These are phyloP conservation scores for Mycena chlorophos DNA, from an alignment of 768 basidiomycete species.

Conservation along the genomic window DNA sequence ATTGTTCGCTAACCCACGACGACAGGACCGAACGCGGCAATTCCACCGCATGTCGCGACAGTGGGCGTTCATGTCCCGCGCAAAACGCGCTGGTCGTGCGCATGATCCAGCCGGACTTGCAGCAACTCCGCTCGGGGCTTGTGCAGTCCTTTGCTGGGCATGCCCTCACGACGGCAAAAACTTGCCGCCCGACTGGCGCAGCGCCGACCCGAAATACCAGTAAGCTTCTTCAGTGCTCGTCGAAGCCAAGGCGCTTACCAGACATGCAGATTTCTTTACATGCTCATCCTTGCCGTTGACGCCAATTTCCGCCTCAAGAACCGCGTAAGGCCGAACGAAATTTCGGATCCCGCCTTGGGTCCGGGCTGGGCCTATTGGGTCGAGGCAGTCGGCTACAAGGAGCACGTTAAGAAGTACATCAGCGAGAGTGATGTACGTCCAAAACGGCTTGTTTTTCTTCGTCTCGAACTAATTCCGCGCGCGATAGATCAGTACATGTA, in stretches of 20 bases:
- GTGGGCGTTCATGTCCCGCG: constrained; percentile 4
- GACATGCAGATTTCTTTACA: constrained; percentile 6
- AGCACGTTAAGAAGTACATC: not conserved
- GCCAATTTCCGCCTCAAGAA: constrained; percentile 21
- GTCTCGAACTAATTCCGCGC: not conserved
- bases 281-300: constrained; percentile 9
- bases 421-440: not conserved
- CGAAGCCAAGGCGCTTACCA: not conserved
- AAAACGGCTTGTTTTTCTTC: not conserved
- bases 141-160: constrained; percentile 24
- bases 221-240: not conserved
- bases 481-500: constrained; percentile 22
- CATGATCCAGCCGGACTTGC: constrained; percentile 20
- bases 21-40: constrained; percentile 9
- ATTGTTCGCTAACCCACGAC: not conserved
- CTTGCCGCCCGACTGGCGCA: constrained; percentile 20
- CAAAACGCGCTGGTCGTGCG: constrained; percentile 20
- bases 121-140: constrained; percentile 16
- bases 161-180: constrained; percentile 29
- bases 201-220: constrained; percentile 1
- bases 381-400: constrained; percentile 9
- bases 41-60: constrained; percentile 11
- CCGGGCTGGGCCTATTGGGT: constrained; percentile 22
- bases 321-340: constrained; percentile 17
- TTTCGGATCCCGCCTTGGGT: constrained; percentile 15